phyloP scores from a whole-genome alignment of 2,329 filamentous ascomycete species.

The Neonectria coccinea region DNA sequence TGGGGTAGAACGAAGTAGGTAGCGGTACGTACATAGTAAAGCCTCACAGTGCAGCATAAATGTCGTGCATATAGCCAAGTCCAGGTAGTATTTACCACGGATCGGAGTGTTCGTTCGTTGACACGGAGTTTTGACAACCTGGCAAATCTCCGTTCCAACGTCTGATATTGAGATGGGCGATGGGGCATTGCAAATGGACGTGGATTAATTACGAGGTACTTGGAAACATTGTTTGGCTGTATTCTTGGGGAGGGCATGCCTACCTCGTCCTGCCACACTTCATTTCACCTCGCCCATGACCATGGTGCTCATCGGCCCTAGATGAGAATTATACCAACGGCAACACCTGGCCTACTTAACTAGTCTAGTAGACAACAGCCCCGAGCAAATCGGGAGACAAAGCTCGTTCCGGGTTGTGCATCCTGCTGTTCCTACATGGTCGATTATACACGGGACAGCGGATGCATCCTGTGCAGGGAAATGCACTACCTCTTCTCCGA shows the following conservation, averaged over 20 bases:
- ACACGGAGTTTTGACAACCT: slow-evolving; percentile 3
- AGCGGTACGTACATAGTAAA: too few species aligned
- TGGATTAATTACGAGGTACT: not conserved
- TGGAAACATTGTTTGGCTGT: not conserved
- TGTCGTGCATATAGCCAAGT: not conserved
- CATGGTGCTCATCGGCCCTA: not conserved
- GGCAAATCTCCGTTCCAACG: slow-evolving; percentile 8
- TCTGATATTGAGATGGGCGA: slow-evolving; percentile 2
- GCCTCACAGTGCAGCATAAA: too few species aligned
- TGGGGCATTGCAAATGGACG: not conserved
- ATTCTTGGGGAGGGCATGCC: not conserved
- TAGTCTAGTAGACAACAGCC: not conserved
- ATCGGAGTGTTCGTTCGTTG: not conserved
- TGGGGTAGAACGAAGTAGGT: not conserved
- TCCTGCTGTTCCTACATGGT: not conserved
- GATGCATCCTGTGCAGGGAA: too few species aligned
- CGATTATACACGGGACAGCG: too few species aligned
- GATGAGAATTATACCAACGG: not conserved
- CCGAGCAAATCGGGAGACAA: not conserved
- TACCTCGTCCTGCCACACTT: not conserved
- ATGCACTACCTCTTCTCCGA: not conserved
- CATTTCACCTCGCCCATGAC: not conserved
- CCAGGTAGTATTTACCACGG: not conserved
- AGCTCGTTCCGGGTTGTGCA: not conserved
- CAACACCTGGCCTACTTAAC: not conserved